Evolutionary conservation across 345 rosid species (phyloP), one percentile per base, ranked within the genome.

Genomic region (Dovyalis caffra): DNA sequence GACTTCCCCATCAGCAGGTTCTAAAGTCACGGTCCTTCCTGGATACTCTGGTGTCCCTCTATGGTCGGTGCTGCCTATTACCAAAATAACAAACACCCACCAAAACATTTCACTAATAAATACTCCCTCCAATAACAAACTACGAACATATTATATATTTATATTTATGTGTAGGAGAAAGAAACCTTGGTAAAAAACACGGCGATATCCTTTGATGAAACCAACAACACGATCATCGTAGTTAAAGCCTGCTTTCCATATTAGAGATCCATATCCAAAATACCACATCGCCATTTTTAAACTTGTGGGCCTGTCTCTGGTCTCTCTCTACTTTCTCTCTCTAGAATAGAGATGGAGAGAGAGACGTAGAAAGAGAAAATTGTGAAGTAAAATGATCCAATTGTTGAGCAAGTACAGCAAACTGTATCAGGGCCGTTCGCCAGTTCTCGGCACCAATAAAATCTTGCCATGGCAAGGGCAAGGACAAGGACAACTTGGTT

Each of bases 11-110:
- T 76, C 78, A 16, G 91, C 91, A 72, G 92, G 84, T 81, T 88
- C 92, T 75, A 92, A 77, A 70, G 97, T 95, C 21, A 89, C 97
- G 4, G 97, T 91, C 81, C 97, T 89, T 71, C 97, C 95, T 0
- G 99, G 97, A 76, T 77, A 91, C 45, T 88, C 88, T 4, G 88
- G 91, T 38, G 97, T 92, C 40, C 97, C 97, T 86, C 97, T 84
- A 78, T 94, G 98, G 71, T 94, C 97, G 64, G 97, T 95, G 77
- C 97, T 95, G 47, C 99, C 97, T 92, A n/a, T 51, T 14, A 4
- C 8, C 26, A 26, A 38, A 60, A 21, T 7, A 69, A 64, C 43
- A 72, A 78, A 11, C 74, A 31, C 8, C 37, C 37, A 43, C 25
- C 8, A 62, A 72, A 40, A 10, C 28, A 35, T 15, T 68, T 67